phyloP scores from a whole-genome alignment of 2,329 filamentous ascomycete species.

The Penicillium fuscoglaucum region DNA sequence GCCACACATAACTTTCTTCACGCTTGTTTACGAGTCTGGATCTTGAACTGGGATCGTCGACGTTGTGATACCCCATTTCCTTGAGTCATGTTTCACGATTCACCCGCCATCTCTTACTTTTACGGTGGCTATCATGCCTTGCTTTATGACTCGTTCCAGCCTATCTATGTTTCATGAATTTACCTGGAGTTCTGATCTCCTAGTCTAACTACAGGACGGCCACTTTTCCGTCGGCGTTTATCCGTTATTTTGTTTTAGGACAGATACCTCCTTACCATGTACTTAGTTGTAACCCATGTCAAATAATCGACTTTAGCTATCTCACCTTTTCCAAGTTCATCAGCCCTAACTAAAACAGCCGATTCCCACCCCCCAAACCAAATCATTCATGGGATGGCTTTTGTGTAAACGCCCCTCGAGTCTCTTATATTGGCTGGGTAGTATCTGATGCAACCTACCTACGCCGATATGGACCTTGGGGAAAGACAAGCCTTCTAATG shows the following conservation, averaged over 20 bases:
- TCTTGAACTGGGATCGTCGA: slow-evolving; percentile 19
- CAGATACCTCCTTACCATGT: slow-evolving; percentile 40
- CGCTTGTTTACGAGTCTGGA: slow-evolving; percentile 16
- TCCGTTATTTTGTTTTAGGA: slow-evolving; percentile 16
- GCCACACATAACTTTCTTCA: slow-evolving; percentile 19
- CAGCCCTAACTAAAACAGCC: neutral
- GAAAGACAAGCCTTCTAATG: slow-evolving; percentile 7
- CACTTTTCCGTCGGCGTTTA: slow-evolving; percentile 17
- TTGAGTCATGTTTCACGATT: slow-evolving; percentile 29
- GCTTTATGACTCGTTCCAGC: slow-evolving; percentile 6
- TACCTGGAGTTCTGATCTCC: slow-evolving; percentile 9
- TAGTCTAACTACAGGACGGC: slow-evolving; percentile 2
- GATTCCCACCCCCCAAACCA: neutral
- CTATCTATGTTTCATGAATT: slow-evolving; percentile 1
- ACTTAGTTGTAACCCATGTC: slow-evolving; percentile 30
- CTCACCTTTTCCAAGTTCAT: neutral
- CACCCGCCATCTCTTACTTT: slow-evolving; percentile 7
- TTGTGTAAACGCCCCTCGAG: neutral
- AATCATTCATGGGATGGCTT: neutral
- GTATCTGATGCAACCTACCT: neutral
- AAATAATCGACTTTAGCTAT: slow-evolving; percentile 21
- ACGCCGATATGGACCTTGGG: neutral
- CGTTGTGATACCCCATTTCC: slow-evolving; percentile 28
- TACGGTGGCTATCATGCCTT: slow-evolving; percentile 11
- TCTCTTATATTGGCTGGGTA: neutral